A percentile compares a stretch with the other conserved stretches of the same genome.
Conservation (phyloP, 2,329 filamentous ascomycete genomes). For the Helotiales sp. region DNA sequence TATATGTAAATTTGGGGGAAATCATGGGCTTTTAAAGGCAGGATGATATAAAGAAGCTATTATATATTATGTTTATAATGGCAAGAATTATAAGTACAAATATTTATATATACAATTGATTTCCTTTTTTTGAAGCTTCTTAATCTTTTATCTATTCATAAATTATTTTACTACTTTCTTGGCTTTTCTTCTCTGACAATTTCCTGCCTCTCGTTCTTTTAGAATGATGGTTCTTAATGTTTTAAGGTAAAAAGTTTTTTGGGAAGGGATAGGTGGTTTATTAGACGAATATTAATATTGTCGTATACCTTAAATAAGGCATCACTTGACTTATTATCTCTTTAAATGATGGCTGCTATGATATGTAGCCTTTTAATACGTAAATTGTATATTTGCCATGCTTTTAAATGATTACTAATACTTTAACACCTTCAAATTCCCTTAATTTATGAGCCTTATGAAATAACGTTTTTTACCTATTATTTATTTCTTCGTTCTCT, state of each 20-base stretch:
- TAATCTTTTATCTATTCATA: no score
- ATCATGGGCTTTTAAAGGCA: no score
- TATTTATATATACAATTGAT: background rate
- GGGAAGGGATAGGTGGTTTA: conserved; percentile 23
- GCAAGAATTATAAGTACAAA: background rate
- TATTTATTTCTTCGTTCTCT: background rate
- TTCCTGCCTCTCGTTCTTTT: no score
- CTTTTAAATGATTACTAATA: conserved; percentile 23
- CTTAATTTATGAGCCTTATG: conserved; percentile 24
- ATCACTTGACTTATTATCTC: conserved; percentile 21
- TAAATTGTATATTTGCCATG: conserved; percentile 22
- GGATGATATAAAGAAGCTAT: no score
- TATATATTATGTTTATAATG: no score
- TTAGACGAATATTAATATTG: conserved; percentile 23
- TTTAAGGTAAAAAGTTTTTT: conserved; percentile 25
- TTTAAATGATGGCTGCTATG: conserved; percentile 19
- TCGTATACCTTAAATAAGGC: conserved; percentile 14
- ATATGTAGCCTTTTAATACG: conserved; percentile 14
- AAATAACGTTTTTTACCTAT: conserved; percentile 15
- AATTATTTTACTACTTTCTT: no score
- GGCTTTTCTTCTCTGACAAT: no score
- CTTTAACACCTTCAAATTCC: conserved; percentile 23
- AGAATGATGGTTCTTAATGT: conserved; percentile 16
- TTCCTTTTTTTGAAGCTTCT: background rate
- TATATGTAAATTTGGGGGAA: no score